These are phyloP conservation scores for Thraustochytrium striatum DNA, from an alignment of 352 stramenopile genomes.

Conservation along the genomic window DNA sequence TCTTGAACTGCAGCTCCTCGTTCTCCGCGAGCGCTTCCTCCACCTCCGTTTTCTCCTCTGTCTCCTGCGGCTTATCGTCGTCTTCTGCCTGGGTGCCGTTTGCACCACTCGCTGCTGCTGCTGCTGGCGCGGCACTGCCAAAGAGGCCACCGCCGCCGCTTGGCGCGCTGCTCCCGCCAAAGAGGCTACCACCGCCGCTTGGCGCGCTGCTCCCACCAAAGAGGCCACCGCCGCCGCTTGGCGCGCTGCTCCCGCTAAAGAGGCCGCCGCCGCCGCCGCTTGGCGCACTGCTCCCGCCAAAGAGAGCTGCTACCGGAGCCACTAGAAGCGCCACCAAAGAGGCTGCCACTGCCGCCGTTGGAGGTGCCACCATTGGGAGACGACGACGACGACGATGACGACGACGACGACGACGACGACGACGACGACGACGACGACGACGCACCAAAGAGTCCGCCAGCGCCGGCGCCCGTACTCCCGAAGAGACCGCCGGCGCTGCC, in stretches of 20 bases:
- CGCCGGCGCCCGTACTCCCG: not conserved
- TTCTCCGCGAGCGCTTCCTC: conserved; percentile 4
- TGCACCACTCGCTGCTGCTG: not conserved
- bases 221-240: not conserved
- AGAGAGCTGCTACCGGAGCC: no score
- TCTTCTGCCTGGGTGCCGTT: not conserved
- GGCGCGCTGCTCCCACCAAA: not conserved
- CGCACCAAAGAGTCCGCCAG: conserved; percentile 10
- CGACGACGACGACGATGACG: not conserved
- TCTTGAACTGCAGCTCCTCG: conserved; percentile 1
- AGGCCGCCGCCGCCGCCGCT: not conserved
- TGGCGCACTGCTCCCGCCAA: not conserved
- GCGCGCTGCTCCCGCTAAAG: not conserved
- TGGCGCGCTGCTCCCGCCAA: not conserved
- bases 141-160: not conserved
- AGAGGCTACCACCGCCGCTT: not conserved
- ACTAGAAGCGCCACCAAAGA: not conserved
- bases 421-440: not conserved
- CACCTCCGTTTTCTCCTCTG: conserved; percentile 12
- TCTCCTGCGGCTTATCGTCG: no score
- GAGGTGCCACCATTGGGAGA: no score
- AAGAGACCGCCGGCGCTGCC: no score
- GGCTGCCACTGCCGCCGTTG: not conserved
- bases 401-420: not conserved
- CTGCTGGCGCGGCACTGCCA: no score